A percentile compares a stretch with the other conserved stretches of the same genome.
Conservation (phyloP, 139 green algal genomes). For the Chlorella sp. region DNA sequence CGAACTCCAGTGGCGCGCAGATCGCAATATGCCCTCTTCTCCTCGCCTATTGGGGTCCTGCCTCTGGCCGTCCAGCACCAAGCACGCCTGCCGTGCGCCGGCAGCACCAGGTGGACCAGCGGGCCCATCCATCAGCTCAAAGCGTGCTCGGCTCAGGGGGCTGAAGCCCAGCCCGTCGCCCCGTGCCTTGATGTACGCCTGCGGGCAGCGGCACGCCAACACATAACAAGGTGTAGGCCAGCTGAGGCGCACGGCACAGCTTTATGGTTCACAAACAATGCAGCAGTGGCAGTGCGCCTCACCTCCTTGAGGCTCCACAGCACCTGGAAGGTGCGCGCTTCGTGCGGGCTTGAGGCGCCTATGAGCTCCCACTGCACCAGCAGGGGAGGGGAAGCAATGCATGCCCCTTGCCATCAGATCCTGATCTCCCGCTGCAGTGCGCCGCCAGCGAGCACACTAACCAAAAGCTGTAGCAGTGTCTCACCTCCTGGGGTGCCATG, state of each 20-base stretch:
- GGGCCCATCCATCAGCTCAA: conserved; percentile 5
- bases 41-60: conserved; percentile 3
- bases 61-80: conserved; percentile 3
- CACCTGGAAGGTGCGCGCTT: not conserved
- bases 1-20: not conserved
- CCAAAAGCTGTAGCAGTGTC: no score
- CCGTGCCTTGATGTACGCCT: conserved; percentile 37
- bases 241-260: no score
- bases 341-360: not conserved
- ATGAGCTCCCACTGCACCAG: not conserved
- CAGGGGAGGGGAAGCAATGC: no score
- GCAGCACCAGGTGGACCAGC: not conserved
- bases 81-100: not conserved
- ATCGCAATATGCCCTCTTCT: not conserved
- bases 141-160: conserved; percentile 26
- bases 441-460: no score
- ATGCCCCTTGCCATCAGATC: no score
- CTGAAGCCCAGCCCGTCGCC: conserved; percentile 38
- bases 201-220: no score
- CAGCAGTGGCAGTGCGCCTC: no score
- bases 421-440: no score
- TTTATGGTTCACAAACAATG: no score
- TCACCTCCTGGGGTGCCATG: no score
- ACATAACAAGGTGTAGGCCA: no score
- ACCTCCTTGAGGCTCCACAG: not conserved